A percentile compares a stretch with the other conserved stretches of the same genome.
Conservation (phyloP, 192 early-diverging fungal genomes). For the Backusella tarrabulga region DNA sequence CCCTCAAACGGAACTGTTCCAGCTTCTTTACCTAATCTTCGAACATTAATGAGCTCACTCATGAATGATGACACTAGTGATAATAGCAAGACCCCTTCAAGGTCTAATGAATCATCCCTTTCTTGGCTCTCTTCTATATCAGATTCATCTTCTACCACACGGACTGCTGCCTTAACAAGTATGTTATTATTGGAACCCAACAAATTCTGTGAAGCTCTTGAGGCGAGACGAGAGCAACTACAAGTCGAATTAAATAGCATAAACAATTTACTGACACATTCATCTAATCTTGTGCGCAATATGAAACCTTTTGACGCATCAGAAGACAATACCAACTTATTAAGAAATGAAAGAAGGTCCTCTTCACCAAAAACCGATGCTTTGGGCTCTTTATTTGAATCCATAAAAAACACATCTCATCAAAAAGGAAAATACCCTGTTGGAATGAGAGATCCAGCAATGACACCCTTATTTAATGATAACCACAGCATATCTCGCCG, state of each 20-base stretch:
- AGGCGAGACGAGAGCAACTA: background rate
- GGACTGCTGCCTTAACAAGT: background rate
- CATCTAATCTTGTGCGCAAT: background rate
- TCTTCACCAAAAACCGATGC: background rate
- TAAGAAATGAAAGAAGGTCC: background rate
- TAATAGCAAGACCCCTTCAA: background rate
- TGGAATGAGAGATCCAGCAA: background rate
- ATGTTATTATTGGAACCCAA: constrained; percentile 9
- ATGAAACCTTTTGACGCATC: background rate
- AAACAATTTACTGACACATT: constrained; percentile 8
- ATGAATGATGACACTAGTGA: background rate
- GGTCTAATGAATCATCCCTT: background rate
- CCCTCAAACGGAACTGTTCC: background rate
- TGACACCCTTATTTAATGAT: background rate
- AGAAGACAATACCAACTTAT: background rate
- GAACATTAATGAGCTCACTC: constrained; percentile 5
- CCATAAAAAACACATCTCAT: background rate
- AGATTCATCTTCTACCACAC: background rate
- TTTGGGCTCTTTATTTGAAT: background rate
- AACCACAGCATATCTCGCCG: background rate
- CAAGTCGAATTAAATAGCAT: constrained; percentile 14
- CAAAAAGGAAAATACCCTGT: background rate
- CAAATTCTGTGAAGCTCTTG: constrained; percentile 1
- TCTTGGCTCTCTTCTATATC: background rate
- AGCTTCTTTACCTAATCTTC: constrained; percentile 10